Conservation (phyloP, 305 asterid species). For the Rubia tinctorum region DNA sequence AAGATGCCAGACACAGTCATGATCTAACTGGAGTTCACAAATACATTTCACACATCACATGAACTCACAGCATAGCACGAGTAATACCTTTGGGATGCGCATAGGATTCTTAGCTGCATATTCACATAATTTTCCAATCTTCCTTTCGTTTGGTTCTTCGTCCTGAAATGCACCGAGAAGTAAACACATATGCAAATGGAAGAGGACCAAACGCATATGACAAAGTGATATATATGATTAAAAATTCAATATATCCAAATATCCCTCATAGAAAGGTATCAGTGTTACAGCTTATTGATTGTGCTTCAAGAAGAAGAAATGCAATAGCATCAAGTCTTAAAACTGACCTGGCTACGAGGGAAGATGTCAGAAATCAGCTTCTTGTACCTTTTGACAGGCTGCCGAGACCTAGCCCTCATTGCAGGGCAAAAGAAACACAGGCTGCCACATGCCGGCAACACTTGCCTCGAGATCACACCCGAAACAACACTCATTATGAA, state of each 20-base stretch:
- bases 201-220: background rate
- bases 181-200: background rate
- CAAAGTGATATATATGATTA: background rate
- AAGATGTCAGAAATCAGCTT: slow-evolving; percentile 90
- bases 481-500: slow-evolving; percentile 71
- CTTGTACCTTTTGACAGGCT: slow-evolving; percentile 99
- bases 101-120: slow-evolving; percentile 91
- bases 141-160: slow-evolving; percentile 92
- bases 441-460: slow-evolving; percentile 90
- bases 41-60: background rate
- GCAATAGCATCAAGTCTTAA: background rate
- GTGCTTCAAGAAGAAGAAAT: background rate
- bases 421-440: slow-evolving; percentile 97
- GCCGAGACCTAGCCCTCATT: slow-evolving; percentile 90
- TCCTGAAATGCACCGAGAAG: slow-evolving; percentile 38
- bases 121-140: slow-evolving; percentile 92
- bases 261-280: background rate
- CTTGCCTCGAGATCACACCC: slow-evolving; percentile 93
- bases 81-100: slow-evolving; percentile 92
- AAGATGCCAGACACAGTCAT: background rate
- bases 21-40: background rate
- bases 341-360: slow-evolving; percentile 81
- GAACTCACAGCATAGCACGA: background rate
- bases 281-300: background rate
- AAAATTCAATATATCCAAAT: background rate